Evolutionary conservation across 257 asterid genomes (phyloP).

Genomic region (Scutellaria galericulata): DNA sequence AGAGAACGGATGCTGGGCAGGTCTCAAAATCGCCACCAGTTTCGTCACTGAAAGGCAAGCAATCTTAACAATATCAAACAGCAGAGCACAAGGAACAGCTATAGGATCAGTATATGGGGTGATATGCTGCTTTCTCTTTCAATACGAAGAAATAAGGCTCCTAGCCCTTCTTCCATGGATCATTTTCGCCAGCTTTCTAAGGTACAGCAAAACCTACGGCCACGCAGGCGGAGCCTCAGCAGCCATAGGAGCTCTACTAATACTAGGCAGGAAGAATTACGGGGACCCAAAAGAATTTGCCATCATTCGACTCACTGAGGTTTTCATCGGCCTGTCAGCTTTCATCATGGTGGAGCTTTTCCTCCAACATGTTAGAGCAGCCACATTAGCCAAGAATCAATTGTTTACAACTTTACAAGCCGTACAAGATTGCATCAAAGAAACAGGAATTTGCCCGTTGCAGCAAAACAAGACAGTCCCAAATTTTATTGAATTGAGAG

Average conservation of each 20-base stretch:
- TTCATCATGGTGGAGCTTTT: constrained; percentile 59
- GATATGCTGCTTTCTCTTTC: constrained; percentile 60
- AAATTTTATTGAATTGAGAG: constrained; percentile 33
- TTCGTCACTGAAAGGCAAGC: constrained; percentile 62
- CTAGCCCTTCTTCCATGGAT: constrained; percentile 78
- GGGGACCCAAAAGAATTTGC: constrained; percentile 66
- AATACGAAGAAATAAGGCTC: constrained; percentile 41
- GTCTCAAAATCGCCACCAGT: constrained; percentile 74
- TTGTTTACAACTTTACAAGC: constrained; percentile 35
- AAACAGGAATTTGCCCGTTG: constrained; percentile 9
- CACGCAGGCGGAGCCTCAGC: constrained; percentile 67
- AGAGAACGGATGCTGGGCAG: constrained; percentile 72
- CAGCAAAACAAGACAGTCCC: constrained; percentile 18
- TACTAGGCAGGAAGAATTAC: constrained; percentile 66
- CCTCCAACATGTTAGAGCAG: constrained; percentile 62
- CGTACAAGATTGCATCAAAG: constrained; percentile 51
- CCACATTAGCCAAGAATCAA: constrained; percentile 59
- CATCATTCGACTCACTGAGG: constrained; percentile 57
- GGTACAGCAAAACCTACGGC: constrained; percentile 71
- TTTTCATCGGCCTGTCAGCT: constrained; percentile 56
- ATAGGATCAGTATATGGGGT: constrained; percentile 77
- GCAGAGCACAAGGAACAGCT: constrained; percentile 82
- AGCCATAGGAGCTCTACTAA: constrained; percentile 66
- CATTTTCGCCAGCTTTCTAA: constrained; percentile 50
- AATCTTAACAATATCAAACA: constrained; percentile 62